phyloP scores from a whole-genome alignment of 129 eudicot genomes.

The Arctium lappa region DNA sequence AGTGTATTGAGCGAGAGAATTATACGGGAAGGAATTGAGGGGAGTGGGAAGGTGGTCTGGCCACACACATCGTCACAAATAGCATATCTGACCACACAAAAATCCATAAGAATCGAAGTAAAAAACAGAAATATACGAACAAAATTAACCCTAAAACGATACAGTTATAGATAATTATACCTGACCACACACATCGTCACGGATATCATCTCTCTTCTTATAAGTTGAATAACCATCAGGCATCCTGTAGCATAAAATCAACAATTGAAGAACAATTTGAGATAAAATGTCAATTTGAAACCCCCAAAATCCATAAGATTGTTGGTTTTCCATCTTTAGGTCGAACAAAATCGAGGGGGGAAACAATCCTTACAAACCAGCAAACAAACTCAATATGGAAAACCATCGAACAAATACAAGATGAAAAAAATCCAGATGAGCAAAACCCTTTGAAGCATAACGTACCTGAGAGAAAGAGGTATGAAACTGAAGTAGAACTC shows the following conservation, averaged over 20 bases:
- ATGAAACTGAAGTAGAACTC: no score
- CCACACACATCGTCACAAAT: not conserved
- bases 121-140: not conserved
- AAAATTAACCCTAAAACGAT: constrained; percentile 2
- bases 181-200: constrained; percentile 69
- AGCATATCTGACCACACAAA: not conserved
- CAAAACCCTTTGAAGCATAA: no score
- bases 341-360: no score
- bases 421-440: no score
- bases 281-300: constrained; percentile 8
- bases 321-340: no score
- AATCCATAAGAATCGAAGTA: not conserved
- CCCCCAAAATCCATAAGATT: not conserved
- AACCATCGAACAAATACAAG: no score
- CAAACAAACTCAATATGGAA: no score
- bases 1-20: no score
- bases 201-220: constrained; percentile 61
- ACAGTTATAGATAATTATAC: constrained; percentile 18
- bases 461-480: no score
- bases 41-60: no score
- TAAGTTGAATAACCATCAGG: constrained; percentile 52
- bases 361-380: no score
- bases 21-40: no score
- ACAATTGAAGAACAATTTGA: not conserved
- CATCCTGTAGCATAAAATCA: constrained; percentile 22